These are phyloP conservation scores for Poteriospumella lacustris DNA, from an alignment of 108 stramenopile genomes.

Conservation along the genomic window DNA sequence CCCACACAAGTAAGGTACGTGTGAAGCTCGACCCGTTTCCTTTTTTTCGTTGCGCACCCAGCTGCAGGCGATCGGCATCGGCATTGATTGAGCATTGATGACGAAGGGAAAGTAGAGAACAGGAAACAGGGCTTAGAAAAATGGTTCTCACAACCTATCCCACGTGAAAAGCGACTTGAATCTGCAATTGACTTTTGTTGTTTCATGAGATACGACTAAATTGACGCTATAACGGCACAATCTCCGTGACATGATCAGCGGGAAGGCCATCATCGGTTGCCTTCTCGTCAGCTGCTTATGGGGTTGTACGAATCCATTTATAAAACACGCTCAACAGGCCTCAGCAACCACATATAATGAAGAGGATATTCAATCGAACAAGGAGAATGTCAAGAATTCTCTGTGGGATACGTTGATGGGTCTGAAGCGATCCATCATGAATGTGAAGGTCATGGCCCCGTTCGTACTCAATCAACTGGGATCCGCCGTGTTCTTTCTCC, in stretches of 20 bases:
- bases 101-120: no score
- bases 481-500: not conserved
- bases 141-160: no score
- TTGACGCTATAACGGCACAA: no score
- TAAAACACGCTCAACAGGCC: slow-evolving; percentile 1
- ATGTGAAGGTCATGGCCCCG: not conserved
- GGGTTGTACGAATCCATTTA: slow-evolving; percentile 19
- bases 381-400: not conserved
- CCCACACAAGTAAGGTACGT: no score
- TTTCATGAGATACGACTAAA: no score
- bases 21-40: no score
- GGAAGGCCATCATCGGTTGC: not conserved
- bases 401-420: not conserved
- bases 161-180: no score
- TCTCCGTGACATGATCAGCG: not conserved
- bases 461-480: not conserved
- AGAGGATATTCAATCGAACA: not conserved
- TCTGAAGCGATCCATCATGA: not conserved
- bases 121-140: no score
- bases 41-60: no score
- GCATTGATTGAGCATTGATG: no score
- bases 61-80: no score
- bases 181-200: no score
- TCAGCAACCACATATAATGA: not conserved
- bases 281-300: not conserved